Base-by-base conservation (phyloP, 306 rosid species). In the Trifolium repens region DNA sequence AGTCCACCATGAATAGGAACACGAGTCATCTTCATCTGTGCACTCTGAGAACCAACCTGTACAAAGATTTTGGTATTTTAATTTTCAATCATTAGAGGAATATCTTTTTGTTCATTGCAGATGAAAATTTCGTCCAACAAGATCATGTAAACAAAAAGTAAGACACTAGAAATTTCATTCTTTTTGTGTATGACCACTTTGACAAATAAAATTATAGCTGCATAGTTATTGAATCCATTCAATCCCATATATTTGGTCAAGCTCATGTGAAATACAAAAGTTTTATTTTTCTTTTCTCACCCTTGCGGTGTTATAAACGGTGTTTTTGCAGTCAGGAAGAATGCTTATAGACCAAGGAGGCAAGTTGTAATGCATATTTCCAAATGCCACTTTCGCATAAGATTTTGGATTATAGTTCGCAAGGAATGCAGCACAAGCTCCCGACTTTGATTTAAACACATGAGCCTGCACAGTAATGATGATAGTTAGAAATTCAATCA, bases 271-370 rank as follows among this genome's bases (percentile, higher is more conserved):
- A 69, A 77, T 39, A 15, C 5, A 22, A 22, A 22, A 17, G 52
- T 12, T 47, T 47, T 35, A 13, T 32, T 61, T 34, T 32, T 1
- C 35, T 55, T 55, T 9, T 7, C 96, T 89, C 88, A 92, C 99
- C 97, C 99, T 89, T 75, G 99, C 99, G 35, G 98, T 92, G 85
- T 96, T 96, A 79, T 92, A 96, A 26, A 90, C 96, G 11, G 96
- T 90, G 80, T 80, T 87, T 80, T 89, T 89, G 89, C 98, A 96
- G 81, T 96, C 97, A 14, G 99, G 99, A 81, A 96, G 97, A 85
- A 96, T 92, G 85, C 98, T 96, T 73, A 90, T 85, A 72, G 98
- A 96, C 99, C 99, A 96, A 19, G 99, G 99, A 70, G 98, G 99
- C 58, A 96, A 70, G 79, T 96, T 92, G 88, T 96, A 96, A 86